Evolutionary conservation across 2,329 filamentous ascomycete species (phyloP), one percentile per base, ranked within the genome.

Genomic region (Monilinia aucupariae): DNA sequence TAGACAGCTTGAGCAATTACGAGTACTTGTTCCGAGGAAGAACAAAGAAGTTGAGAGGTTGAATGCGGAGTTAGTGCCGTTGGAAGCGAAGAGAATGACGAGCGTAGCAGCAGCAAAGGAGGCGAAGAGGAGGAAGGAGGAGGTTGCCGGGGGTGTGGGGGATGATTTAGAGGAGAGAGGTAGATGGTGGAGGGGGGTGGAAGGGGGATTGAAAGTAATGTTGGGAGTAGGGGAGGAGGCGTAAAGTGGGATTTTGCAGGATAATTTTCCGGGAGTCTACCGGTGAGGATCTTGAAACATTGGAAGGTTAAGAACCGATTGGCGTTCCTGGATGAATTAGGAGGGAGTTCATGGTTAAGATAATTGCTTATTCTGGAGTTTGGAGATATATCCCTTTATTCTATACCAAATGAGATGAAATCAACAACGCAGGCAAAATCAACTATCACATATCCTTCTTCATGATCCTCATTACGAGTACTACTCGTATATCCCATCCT

Each of bases 141-240:
- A 81, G 13, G 81, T 85, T 10, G 76, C 86, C 9, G 84, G 85
- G 6, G 87, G 86, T 7, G 83, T 85, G 49, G 84, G 84, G 20
- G 89, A 91, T 69, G 88, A 92, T 70, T 74, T 92, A 39, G 90
- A 92, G 73, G 87, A 90, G 74, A 82, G 85, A 69, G 90, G 87
- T 7, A 79, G 89, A 68, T 93, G 90, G 90, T 85, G 86, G 76
- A 82, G 84, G 68, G 86, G 86, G 22, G 85, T 84, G n/a, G 88
- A 91, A 71, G 76, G 78, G 10, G 81, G 76, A 17, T 74, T 92
- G 73, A 84, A 78, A 71, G 80, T 82, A 64, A 84, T 89, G 76
- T 72, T 91, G 68, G 84, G 86, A 67, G 77, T 85, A 20, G 75
- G 81, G 68, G 74, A 72, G 4, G 45, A 56, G 39, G 1, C 20